Conservation (phyloP, 2,329 filamentous ascomycete genomes). For the Trichoderma aggressivum region DNA sequence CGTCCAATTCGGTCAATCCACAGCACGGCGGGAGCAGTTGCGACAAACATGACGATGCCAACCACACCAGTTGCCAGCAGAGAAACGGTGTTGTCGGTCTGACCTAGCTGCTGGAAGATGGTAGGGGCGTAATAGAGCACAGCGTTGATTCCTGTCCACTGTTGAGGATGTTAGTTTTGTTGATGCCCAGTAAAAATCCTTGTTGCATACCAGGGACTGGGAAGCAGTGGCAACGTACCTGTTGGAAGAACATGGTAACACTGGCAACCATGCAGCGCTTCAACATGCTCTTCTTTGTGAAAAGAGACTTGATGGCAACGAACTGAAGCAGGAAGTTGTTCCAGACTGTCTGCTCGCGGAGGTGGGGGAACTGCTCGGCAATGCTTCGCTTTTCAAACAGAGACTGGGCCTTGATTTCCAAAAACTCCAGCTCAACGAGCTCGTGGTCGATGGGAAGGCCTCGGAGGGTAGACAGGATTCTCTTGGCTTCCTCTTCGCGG, state of each 20-base stretch:
- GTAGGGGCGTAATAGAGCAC: slow-evolving; percentile 67
- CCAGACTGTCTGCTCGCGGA: slow-evolving; percentile 56
- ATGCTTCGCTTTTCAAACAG: slow-evolving; percentile 69
- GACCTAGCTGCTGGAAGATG: slow-evolving; percentile 66
- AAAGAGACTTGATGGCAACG: slow-evolving; percentile 76
- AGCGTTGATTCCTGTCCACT: slow-evolving; percentile 49
- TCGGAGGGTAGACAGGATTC: slow-evolving; percentile 62
- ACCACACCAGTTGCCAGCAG: slow-evolving; percentile 69
- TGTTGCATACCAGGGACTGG: too few species aligned
- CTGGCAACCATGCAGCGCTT: slow-evolving; percentile 62
- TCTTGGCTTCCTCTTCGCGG: slow-evolving; percentile 64
- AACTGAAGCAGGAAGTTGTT: slow-evolving; percentile 72
- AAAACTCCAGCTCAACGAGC: slow-evolving; percentile 69
- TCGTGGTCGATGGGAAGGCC: slow-evolving; percentile 60
- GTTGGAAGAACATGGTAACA: slow-evolving; percentile 60
- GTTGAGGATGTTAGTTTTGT: not conserved
- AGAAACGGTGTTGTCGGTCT: slow-evolving; percentile 48
- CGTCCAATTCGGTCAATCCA: slow-evolving; percentile 64
- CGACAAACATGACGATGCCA: slow-evolving; percentile 66
- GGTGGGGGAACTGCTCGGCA: slow-evolving; percentile 64
- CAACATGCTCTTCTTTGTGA: slow-evolving; percentile 69
- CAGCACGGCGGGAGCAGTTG: slow-evolving; percentile 63
- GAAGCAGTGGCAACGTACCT: slow-evolving; percentile 4
- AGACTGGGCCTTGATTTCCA: slow-evolving; percentile 79
- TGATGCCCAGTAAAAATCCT: not conserved